These are phyloP conservation scores for Lepidopterella palustris DNA, from an alignment of 495 filamentous ascomycete species.

Conservation along the genomic window DNA sequence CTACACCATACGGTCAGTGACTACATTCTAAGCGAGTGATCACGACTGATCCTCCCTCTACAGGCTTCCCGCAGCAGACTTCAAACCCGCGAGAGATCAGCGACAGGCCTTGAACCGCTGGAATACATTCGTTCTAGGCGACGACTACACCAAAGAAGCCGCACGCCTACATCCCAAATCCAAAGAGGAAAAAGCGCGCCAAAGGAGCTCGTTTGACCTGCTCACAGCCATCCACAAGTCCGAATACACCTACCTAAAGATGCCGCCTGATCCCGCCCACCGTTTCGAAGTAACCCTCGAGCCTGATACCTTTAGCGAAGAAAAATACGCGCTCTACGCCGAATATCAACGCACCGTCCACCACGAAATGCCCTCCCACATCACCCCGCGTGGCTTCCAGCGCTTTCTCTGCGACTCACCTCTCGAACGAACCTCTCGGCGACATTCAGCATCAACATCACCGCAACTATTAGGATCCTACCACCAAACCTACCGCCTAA, in stretches of 20 bases:
- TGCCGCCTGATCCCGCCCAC: constrained; percentile 64
- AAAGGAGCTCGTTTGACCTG: constrained; percentile 70
- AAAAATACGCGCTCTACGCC: constrained; percentile 77
- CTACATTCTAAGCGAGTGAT: background rate
- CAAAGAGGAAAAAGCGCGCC: constrained; percentile 68
- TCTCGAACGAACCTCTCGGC: constrained; percentile 47
- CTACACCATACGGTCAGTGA: constrained; percentile 71
- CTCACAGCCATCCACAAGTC: constrained; percentile 63
- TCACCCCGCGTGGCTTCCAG: constrained; percentile 63
- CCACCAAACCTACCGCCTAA: constrained; percentile 90
- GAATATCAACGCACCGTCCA: constrained; percentile 85
- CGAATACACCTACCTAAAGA: constrained; percentile 52
- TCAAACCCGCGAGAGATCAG: constrained; percentile 71
- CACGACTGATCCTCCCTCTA: constrained; percentile 10
- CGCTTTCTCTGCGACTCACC: constrained; percentile 82
- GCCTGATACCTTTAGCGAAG: constrained; percentile 70
- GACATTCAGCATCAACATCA: constrained; percentile 39
- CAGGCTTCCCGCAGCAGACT: constrained; percentile 63
- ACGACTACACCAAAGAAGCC: constrained; percentile 65
- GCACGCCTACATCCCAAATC: constrained; percentile 68
- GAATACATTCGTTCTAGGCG: constrained; percentile 78
- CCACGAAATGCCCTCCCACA: constrained; percentile 60
- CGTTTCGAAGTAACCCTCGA: constrained; percentile 74
- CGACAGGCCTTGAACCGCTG: constrained; percentile 83
- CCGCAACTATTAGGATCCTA: constrained; percentile 71